Evolutionary conservation across 2,329 filamentous ascomycete species (phyloP).

Genomic region (Trichoderma guizhouense): DNA sequence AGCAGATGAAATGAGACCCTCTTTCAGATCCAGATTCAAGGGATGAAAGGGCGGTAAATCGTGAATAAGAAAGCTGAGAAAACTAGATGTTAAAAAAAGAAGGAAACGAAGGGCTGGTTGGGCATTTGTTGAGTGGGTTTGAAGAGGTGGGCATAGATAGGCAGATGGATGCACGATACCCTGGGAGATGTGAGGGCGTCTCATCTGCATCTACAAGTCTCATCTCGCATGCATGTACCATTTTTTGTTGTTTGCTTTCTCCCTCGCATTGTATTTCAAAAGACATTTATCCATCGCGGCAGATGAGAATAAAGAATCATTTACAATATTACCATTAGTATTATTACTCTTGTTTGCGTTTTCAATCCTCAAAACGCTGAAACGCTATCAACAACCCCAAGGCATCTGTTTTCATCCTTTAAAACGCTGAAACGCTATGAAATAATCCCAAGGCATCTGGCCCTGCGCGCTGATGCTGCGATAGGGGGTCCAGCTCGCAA

Average conservation of each 20-base stretch:
- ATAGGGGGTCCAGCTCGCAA: constrained; percentile 20
- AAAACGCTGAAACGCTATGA: neutral
- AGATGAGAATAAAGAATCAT: neutral
- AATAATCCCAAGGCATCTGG: neutral
- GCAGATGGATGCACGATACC: constrained; percentile 19
- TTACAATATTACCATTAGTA: neutral
- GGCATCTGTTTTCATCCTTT: neutral
- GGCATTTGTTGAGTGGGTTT: neutral
- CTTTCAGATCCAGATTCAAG: neutral
- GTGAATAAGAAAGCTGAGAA: neutral
- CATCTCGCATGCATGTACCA: neutral
- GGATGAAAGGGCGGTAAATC: neutral
- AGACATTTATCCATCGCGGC: neutral
- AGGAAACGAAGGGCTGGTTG: neutral
- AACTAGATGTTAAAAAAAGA: neutral
- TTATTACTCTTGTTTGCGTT: neutral
- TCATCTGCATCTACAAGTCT: neutral
- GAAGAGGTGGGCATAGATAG: neutral
- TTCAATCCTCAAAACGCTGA: neutral
- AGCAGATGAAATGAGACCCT: constrained; percentile 47
- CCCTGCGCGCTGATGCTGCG: neutral
- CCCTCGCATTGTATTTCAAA: neutral
- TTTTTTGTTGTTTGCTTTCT: neutral
- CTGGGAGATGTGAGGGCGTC: constrained; percentile 12
- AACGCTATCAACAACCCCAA: neutral